Evolutionary conservation across 495 filamentous ascomycete species (phyloP), one percentile per base, ranked within the genome.

Genomic region (Penicillium bialowiezense): DNA sequence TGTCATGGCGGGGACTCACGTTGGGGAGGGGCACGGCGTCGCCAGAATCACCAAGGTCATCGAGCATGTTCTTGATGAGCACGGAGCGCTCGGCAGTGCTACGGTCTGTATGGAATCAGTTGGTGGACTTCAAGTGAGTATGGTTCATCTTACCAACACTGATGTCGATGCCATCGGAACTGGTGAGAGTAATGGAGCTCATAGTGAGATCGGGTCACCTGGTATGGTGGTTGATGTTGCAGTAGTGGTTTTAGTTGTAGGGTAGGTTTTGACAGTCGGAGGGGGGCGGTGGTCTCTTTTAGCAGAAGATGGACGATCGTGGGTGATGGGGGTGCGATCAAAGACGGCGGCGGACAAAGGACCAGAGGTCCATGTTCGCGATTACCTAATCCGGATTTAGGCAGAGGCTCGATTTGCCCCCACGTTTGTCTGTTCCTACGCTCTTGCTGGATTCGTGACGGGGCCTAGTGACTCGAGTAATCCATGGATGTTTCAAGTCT

Each of bases 11-110:
- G 38, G 33, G 3, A 71, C 87, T 67, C 72, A 89, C 93, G 59
- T 97, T 98, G 23, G 90, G 88, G 48, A 97, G 91, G 7, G 93
- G 88, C 31, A 92, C 86, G 10, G 77, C 73, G 54, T 89, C 81
- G 7, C 67, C 75, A 38, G 84, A 70, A n/a, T 78, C 77, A 48
- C 89, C 90, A 26, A 97, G 73, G 69, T 98, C 93, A 60, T 96
- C 93, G 34, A 98, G 79, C 85, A 98, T 83, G 76, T 97, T 93
- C 81, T 96, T 96, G 79, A 98, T 92, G 17, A 98, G 79, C 46
- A 97, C 79, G 6, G 90, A 96, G 40, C 91, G 88, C 74, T 96
- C 90, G 39, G 89, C 91, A 41, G 96, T 87, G 21, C 80, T 73
- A 52, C 89, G 88, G 44, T 95, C 92, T 90, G 55, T 54, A 41